Evolutionary conservation across 2,329 filamentous ascomycete genomes (phyloP).

Genomic region (Neofusicoccum umdonicola): DNA sequence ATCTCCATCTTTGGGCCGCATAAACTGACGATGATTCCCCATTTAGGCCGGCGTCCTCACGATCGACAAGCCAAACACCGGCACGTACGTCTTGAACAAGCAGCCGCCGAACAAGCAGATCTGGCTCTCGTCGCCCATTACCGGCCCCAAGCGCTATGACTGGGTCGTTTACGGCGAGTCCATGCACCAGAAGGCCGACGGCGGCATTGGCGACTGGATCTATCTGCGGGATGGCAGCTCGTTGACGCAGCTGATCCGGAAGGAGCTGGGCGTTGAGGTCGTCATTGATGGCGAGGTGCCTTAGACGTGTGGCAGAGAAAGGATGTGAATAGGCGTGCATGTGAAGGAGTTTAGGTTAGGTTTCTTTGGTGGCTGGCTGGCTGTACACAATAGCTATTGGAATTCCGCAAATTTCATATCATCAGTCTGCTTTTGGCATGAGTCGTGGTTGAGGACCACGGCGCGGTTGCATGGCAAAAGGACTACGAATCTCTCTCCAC

Average conservation of each 20-base stretch:
- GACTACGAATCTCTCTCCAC: not conserved
- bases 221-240: constrained; percentile 81
- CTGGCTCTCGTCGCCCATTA: constrained; percentile 89
- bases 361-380: not conserved
- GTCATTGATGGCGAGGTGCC: constrained; percentile 28
- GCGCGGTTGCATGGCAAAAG: not conserved
- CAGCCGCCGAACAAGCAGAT: constrained; percentile 97
- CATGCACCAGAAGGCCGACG: constrained; percentile 77
- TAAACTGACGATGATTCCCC: not conserved
- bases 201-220: constrained; percentile 74
- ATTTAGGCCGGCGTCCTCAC: constrained; percentile 79
- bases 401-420: not conserved
- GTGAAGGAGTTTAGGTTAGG: not conserved
- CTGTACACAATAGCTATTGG: not conserved
- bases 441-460: not conserved
- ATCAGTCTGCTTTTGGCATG: not conserved
- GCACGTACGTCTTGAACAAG: constrained; percentile 95
- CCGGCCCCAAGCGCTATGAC: constrained; percentile 91
- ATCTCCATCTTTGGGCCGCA: not conserved
- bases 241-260: constrained; percentile 67
- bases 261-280: constrained; percentile 69
- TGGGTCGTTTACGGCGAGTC: constrained; percentile 74
- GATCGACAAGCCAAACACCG: constrained; percentile 65
- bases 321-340: not conserved
- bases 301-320: not conserved